Evolutionary conservation across 2,329 filamentous ascomycete species (phyloP).

Genomic region (Talaromyces amestolkiae): DNA sequence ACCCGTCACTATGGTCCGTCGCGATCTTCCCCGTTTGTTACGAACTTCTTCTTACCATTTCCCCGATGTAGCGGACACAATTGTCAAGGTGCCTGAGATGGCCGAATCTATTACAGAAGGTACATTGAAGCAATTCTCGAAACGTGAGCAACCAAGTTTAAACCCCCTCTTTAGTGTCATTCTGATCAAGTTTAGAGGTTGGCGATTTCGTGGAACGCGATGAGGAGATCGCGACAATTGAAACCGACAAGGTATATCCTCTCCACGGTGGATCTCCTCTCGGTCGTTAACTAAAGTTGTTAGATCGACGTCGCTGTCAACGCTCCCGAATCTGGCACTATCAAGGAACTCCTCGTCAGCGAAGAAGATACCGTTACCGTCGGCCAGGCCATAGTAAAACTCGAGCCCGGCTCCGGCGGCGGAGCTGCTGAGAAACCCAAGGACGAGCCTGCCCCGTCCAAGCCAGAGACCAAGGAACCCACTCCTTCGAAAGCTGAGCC

Average conservation of each 20-base stretch:
- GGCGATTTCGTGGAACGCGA: slow-evolving; percentile 94
- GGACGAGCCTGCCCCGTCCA: slow-evolving; percentile 49
- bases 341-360: slow-evolving; percentile 86
- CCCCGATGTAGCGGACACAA: slow-evolving; percentile 62
- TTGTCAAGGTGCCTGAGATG: slow-evolving; percentile 96
- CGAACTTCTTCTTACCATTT: slow-evolving; percentile 19
- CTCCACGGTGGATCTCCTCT: slow-evolving; percentile 13
- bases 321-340: slow-evolving; percentile 81
- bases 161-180: slow-evolving; percentile 18
- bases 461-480: slow-evolving; percentile 23
- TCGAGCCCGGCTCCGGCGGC: slow-evolving; percentile 72
- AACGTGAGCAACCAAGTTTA: slow-evolving; percentile 52
- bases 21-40: background rate
- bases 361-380: slow-evolving; percentile 96
- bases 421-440: slow-evolving; percentile 58
- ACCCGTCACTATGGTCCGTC: slow-evolving; percentile 38
- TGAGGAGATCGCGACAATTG: slow-evolving; percentile 97
- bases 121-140: slow-evolving; percentile 92
- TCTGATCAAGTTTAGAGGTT: slow-evolving; percentile 55
- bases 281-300: background rate
- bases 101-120: slow-evolving; percentile 98
- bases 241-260: slow-evolving; percentile 84
- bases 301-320: slow-evolving; percentile 97
- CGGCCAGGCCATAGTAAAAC: slow-evolving; percentile 82
- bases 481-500: slow-evolving; percentile 34